Conservation (phyloP, 169 alveolate genomes). For the Prorocentrum cordatum region DNA sequence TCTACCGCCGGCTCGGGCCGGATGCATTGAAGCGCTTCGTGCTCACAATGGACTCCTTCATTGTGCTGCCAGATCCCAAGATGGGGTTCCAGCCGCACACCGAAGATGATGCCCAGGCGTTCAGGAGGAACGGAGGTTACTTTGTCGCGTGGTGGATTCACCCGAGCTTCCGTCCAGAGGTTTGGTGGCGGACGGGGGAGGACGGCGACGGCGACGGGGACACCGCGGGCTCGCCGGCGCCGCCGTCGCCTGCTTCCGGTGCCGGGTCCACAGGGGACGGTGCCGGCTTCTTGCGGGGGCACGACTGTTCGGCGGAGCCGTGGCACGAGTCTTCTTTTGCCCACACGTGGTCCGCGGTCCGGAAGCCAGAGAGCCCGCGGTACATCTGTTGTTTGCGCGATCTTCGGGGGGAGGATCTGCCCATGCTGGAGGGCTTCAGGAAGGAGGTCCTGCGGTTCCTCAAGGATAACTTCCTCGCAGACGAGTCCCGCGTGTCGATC, state of each 20-base stretch:
- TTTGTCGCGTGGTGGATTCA: background rate
- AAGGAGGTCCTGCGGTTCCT: background rate
- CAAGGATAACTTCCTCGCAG: background rate
- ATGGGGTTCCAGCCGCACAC: background rate
- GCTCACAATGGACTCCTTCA: too few relatives aligned
- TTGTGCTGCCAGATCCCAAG: background rate
- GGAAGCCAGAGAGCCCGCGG: background rate
- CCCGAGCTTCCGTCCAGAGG: background rate
- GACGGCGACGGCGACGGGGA: background rate
- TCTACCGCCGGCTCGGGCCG: too few relatives aligned
- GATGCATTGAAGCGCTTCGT: too few relatives aligned
- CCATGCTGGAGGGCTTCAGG: background rate
- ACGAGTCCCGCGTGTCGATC: background rate
- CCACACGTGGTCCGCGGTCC: background rate
- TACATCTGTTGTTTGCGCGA: background rate
- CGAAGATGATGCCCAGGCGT: background rate
- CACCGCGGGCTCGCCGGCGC: background rate
- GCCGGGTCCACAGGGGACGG: background rate
- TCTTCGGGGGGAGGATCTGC: background rate
- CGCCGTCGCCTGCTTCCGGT: background rate
- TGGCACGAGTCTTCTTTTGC: background rate
- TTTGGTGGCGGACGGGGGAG: background rate
- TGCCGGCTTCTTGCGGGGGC: background rate
- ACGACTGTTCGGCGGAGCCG: background rate
- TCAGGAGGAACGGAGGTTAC: background rate